A percentile compares a stretch with the other conserved stretches of the same genome.
phyloP scores from a whole-genome alignment of 2,329 filamentous ascomycete genomes.

The Botrytis medusae region DNA sequence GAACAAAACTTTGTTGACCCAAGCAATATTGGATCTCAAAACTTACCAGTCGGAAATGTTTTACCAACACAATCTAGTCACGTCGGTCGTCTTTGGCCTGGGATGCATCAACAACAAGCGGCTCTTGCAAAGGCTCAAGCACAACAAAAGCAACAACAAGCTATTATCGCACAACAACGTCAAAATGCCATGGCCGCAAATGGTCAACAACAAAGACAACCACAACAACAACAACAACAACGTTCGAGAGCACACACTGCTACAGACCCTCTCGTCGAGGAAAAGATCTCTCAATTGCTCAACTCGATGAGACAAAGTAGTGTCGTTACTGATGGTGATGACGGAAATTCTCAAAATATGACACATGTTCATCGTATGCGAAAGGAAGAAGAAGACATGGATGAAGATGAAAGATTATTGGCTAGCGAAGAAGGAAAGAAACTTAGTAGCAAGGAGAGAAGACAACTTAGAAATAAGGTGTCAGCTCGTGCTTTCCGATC shows the following conservation, averaged over 20 bases:
- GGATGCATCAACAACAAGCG: conserved; percentile 88
- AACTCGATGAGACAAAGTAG: conserved; percentile 81
- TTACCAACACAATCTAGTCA: conserved; percentile 51
- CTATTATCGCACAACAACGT: conserved; percentile 59
- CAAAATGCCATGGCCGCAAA: conserved; percentile 40
- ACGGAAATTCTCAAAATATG: conserved; percentile 47
- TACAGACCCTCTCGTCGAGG: conserved; percentile 74
- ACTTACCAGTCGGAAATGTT: conserved; percentile 46
- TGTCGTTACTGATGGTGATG: conserved; percentile 54
- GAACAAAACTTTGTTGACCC: conserved; percentile 67
- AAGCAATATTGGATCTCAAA: conserved; percentile 64
- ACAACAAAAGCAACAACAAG: conserved; percentile 66
- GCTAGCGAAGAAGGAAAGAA: conserved; percentile 99
- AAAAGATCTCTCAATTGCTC: conserved; percentile 89
- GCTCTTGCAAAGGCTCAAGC: conserved; percentile 72
- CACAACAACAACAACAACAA: conserved; percentile 38
- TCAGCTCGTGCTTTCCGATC: conserved; percentile 97
- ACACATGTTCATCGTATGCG: conserved; percentile 70
- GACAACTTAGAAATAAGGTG: conserved; percentile 98
- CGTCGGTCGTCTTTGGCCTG: conserved; percentile 80
- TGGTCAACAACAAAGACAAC: conserved; percentile 46
- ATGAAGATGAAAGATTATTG: conserved; percentile 89
- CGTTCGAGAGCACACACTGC: conserved; percentile 40
- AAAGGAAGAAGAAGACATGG: conserved; percentile 99
- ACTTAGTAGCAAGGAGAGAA: conserved; percentile 94